phyloP scores from a whole-genome alignment of 2,329 filamentous ascomycete genomes.

The Plectosphaerella plurivora region DNA sequence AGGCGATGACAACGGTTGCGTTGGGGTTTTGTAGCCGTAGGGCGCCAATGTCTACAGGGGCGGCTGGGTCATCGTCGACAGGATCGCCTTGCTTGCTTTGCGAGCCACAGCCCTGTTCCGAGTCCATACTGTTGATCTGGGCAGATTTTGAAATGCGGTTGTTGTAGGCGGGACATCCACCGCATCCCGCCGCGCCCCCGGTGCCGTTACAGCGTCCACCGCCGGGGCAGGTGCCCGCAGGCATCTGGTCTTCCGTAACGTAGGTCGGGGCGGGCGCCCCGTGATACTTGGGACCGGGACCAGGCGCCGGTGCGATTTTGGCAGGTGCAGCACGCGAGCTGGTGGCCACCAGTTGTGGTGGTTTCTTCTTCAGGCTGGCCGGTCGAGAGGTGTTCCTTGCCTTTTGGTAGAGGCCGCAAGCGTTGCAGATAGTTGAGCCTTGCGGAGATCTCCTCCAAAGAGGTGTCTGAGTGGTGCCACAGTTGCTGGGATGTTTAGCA shows the following conservation, averaged over 20 bases:
- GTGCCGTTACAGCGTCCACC: conserved; percentile 95
- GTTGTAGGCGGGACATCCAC: conserved; percentile 95
- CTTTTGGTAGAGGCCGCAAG: conserved; percentile 91
- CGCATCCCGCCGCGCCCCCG: conserved; percentile 89
- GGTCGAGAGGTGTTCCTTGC: conserved; percentile 88
- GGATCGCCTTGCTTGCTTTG: conserved; percentile 16
- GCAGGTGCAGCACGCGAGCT: conserved; percentile 36
- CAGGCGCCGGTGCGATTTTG: conserved; percentile 25
- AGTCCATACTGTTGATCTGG: conserved; percentile 55
- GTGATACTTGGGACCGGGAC: conserved; percentile 32
- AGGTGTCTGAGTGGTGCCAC: conserved; percentile 87
- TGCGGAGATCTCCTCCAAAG: conserved; percentile 91
- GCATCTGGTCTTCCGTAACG: conserved; percentile 69
- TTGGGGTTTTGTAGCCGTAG: conserved; percentile 39
- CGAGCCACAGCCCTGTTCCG: conserved; percentile 34
- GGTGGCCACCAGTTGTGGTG: conserved; percentile 47
- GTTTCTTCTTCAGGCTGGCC: conserved; percentile 86
- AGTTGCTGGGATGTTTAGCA: conserved; percentile 64
- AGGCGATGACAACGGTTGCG: conserved; percentile 75
- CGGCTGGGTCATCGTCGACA: conserved; percentile 28
- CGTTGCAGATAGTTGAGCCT: conserved; percentile 95
- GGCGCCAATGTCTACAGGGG: conserved; percentile 45
- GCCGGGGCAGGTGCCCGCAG: conserved; percentile 87
- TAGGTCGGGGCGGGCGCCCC: conserved; percentile 59
- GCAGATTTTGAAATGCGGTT: conserved; percentile 89